These are phyloP conservation scores for Alternaria brassicae DNA, from an alignment of 2,329 filamentous ascomycete genomes.

Conservation along the genomic window DNA sequence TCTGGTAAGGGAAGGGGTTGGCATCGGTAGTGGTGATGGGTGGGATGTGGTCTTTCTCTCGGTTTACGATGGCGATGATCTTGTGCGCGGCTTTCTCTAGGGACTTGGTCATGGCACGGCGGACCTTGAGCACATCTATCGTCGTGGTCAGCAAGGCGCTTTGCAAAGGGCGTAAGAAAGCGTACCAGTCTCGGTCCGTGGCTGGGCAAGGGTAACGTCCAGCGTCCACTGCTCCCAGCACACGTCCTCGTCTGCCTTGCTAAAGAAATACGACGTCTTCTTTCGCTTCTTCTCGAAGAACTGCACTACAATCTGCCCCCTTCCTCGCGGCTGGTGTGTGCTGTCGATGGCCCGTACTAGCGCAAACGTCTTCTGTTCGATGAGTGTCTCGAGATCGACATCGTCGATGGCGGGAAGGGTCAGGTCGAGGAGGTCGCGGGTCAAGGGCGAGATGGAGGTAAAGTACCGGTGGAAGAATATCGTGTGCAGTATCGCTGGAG, in stretches of 20 bases:
- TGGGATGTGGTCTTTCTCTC: conserved; percentile 93
- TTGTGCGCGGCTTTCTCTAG: conserved; percentile 88
- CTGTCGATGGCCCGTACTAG: conserved; percentile 78
- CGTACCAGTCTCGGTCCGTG: conserved; percentile 85
- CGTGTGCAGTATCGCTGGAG: conserved; percentile 84
- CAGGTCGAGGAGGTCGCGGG: conserved; percentile 88
- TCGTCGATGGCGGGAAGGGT: conserved; percentile 90
- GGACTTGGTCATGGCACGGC: conserved; percentile 88
- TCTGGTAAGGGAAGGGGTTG: conserved; percentile 95
- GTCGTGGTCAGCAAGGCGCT: conserved; percentile 8
- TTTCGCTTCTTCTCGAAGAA: conserved; percentile 93
- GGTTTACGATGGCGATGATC: conserved; percentile 85
- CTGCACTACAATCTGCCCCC: conserved; percentile 83
- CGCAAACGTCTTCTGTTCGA: conserved; percentile 82
- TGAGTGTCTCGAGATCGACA: conserved; percentile 88
- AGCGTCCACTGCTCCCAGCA: conserved; percentile 98
- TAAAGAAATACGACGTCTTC: conserved; percentile 71
- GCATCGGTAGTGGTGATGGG: conserved; percentile 91
- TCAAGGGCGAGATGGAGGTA: conserved; percentile 80
- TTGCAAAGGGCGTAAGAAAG: not conserved
- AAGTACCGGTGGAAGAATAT: conserved; percentile 99
- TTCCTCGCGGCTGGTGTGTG: conserved; percentile 63
- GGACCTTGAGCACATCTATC: conserved; percentile 85
- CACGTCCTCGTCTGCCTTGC: conserved; percentile 85
- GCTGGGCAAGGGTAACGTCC: conserved; percentile 90